Conservation (phyloP, 306 rosid species). For the Quercus suber region DNA sequence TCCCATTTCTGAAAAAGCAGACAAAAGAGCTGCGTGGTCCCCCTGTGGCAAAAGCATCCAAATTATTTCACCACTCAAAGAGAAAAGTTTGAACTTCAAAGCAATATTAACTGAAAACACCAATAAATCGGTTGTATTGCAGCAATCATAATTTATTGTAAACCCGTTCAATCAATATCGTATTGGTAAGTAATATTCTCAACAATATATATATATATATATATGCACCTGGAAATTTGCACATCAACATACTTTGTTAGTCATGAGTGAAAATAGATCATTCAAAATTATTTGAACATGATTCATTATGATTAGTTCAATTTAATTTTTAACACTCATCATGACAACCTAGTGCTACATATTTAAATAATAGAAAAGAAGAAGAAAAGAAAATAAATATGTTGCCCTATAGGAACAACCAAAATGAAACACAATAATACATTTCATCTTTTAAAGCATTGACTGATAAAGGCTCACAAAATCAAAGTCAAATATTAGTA, state of each 20-base stretch:
- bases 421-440: neutral
- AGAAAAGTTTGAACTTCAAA: constrained; percentile 1
- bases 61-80: constrained; percentile 1
- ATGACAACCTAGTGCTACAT: neutral
- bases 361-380: neutral
- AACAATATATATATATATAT: neutral
- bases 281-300: neutral
- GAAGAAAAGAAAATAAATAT: neutral
- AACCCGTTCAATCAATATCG: neutral
- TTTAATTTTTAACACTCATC: neutral
- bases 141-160: neutral
- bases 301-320: neutral
- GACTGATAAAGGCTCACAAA: neutral
- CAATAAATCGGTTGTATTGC: neutral
- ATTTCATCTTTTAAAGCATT: neutral
- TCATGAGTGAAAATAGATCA: neutral
- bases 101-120: neutral
- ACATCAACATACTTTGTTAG: neutral
- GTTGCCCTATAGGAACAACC: neutral
- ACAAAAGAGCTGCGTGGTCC: constrained; percentile 90
- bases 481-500: neutral
- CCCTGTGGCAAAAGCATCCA: constrained; percentile 57
- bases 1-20: constrained; percentile 98
- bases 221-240: neutral
- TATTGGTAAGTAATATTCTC: neutral